phyloP scores from a whole-genome alignment of 768 basidiomycete genomes.

The Psilocybe sp. region DNA sequence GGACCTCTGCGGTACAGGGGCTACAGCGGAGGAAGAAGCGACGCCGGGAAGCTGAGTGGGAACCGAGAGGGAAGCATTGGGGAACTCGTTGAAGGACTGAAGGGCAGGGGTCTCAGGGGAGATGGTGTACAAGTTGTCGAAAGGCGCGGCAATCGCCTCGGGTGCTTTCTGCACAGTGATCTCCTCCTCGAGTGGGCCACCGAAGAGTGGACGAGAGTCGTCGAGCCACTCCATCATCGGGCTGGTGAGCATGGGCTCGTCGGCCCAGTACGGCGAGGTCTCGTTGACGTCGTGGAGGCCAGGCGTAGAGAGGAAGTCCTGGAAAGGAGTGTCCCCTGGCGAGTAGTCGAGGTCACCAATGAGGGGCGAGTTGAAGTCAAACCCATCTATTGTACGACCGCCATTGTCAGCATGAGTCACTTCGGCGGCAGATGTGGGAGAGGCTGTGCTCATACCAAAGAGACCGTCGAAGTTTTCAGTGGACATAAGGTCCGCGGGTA shows the following conservation, averaged over 20 bases:
- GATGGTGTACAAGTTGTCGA: conserved; percentile 37
- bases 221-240: conserved; percentile 19
- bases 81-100: conserved; percentile 31
- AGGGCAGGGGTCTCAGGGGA: conserved; percentile 51
- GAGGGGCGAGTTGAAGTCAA: conserved; percentile 28
- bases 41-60: no score
- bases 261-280: neutral
- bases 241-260: conserved; percentile 23
- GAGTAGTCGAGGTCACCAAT: conserved; percentile 28
- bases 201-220: conserved; percentile 25
- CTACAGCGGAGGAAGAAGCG: conserved; percentile 6
- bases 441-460: conserved; percentile 15
- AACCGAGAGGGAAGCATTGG: no score
- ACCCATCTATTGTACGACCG: conserved; percentile 17
- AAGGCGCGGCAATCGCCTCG: neutral
- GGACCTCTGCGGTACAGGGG: neutral
- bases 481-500: conserved; percentile 15
- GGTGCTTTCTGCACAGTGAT: conserved; percentile 6
- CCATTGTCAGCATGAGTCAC: conserved; percentile 16
- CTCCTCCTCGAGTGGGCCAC: conserved; percentile 9
- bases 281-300: conserved; percentile 15
- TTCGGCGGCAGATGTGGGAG: neutral
- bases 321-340: conserved; percentile 31
- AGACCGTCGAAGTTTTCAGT: conserved; percentile 16
- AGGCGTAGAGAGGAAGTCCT: conserved; percentile 38